Evolutionary conservation across 805 yeast species (phyloP).

Genomic region (Wickerhamomyces alni): DNA sequence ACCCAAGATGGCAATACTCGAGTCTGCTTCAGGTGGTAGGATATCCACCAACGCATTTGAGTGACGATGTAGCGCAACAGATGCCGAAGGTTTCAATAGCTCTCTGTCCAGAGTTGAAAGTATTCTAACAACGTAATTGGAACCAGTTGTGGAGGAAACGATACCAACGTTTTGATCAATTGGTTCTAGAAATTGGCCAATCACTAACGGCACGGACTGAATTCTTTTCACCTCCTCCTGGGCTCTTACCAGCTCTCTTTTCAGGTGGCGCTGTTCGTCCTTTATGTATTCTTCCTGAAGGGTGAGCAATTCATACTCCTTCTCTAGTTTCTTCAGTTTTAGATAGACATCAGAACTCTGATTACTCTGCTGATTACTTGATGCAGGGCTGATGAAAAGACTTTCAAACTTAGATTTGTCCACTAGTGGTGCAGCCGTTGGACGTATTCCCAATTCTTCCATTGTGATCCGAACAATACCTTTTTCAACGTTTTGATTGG

Average conservation of each 20-base stretch:
- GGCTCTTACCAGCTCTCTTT: slow-evolving; percentile 90
- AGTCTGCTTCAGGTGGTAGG: slow-evolving; percentile 97
- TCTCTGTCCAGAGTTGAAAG: slow-evolving; percentile 93
- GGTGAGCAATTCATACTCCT: slow-evolving; percentile 76
- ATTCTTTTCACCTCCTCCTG: slow-evolving; percentile 98
- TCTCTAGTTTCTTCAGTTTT: slow-evolving; percentile 81
- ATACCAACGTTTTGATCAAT: slow-evolving; percentile 95
- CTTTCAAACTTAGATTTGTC: slow-evolving; percentile 27
- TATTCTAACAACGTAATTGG: slow-evolving; percentile 93
- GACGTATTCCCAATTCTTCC: slow-evolving; percentile 60
- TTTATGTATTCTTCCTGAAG: slow-evolving; percentile 96
- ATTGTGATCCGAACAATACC: slow-evolving; percentile 22
- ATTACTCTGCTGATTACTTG: slow-evolving; percentile 6
- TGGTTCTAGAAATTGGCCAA: slow-evolving; percentile 97
- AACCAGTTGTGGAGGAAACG: slow-evolving; percentile 95
- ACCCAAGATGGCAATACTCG: slow-evolving; percentile 90
- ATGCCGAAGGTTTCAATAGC: slow-evolving; percentile 86
- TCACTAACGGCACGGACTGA: slow-evolving; percentile 95
- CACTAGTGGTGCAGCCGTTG: slow-evolving; percentile 25
- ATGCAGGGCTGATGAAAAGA: slow-evolving; percentile 21
- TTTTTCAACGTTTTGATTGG: not conserved
- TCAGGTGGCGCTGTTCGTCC: slow-evolving; percentile 95
- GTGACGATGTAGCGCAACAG: slow-evolving; percentile 97
- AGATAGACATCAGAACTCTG: slow-evolving; percentile 65
- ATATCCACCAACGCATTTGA: slow-evolving; percentile 97